Base-by-base conservation (phyloP, 2,329 filamentous ascomycete species). In the Alternaria gansuensis region DNA sequence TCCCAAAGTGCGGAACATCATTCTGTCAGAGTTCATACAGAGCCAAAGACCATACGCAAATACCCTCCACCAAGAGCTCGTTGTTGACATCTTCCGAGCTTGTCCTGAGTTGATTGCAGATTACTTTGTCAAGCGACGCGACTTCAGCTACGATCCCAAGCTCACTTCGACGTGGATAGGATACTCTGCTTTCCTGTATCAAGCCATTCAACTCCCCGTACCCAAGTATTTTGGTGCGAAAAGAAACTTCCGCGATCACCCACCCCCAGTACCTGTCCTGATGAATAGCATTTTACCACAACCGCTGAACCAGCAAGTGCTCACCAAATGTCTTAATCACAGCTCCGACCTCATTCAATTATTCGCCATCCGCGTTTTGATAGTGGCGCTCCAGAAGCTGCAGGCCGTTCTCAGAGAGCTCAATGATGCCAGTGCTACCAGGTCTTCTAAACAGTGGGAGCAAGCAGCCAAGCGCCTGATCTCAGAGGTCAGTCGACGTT, bases 81-180 rank as follows among this genome's bases (percentile, higher is more conserved):
- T 97, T 2, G 81, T 94, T 4, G 84, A 88, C 3, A 92, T 96
- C 33, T 96, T 99, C 73, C 84, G 83, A 62, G 86, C 87, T 7
- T 91, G 90, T 0, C 94, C 96, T 0, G 95, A 98, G 77, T 83
- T 98, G 3, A 86, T 96, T 1, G 90, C 92, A 41, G 88, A 93
- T 70, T 99, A 96, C 75, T 98, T 97, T 72, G 83, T 88, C 41
- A 88, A 87, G 73, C 93, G 92, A 72, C 86, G 89, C 24, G 74
- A 72, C 53, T 95, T 98, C 70, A 87, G 89, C 0, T 92, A 96
- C 63, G 93, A 98, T 40, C 93, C 95, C 0, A 98, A 97, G 73
- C 83, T 96, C 5, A 95, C 93, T 3, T 89, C 93, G 43, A 95
- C 93, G 0, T 99, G 95, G 95, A 91, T 98, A 66, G 93, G 94